Evolutionary conservation across 495 filamentous ascomycete species (phyloP).

Genomic region (Cetradonia linearis): DNA sequence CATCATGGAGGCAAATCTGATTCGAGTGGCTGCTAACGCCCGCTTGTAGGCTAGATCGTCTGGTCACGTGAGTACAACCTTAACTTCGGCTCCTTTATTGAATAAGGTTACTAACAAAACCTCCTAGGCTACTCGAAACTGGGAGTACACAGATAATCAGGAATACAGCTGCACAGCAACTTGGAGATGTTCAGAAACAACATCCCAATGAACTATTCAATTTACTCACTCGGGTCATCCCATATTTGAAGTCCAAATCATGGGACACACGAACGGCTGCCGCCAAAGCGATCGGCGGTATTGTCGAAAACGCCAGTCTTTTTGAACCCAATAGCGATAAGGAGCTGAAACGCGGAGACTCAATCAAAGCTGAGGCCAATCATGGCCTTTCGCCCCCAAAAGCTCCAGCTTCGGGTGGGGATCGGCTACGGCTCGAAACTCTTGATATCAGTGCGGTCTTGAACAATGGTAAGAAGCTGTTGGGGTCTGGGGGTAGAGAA

Average conservation of each 20-base stretch:
- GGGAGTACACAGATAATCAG: conserved; percentile 90
- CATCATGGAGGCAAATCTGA: background rate
- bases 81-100: conserved; percentile 11
- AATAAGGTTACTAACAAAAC: conserved; percentile 25
- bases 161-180: conserved; percentile 90
- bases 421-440: conserved; percentile 57
- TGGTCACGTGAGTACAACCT: conserved; percentile 71
- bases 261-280: conserved; percentile 93
- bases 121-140: conserved; percentile 77
- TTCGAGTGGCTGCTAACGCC: conserved; percentile 10
- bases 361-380: conserved; percentile 34
- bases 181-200: conserved; percentile 93
- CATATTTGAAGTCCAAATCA: conserved; percentile 81
- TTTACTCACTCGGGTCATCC: conserved; percentile 85
- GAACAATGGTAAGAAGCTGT: conserved; percentile 66
- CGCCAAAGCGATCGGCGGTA: conserved; percentile 84
- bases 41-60: conserved; percentile 64
- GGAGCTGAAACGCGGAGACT: conserved; percentile 45
- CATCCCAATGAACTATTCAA: conserved; percentile 97
- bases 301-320: conserved; percentile 74
- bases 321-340: conserved; percentile 81
- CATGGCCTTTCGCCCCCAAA: conserved; percentile 29
- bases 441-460: conserved; percentile 74
- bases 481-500: conserved; percentile 75
- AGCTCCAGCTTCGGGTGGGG: conserved; percentile 29